Evolutionary conservation across 2,329 filamentous ascomycete species (phyloP), one percentile per base, ranked within the genome.

Genomic region (Rachicladosporium sp.): DNA sequence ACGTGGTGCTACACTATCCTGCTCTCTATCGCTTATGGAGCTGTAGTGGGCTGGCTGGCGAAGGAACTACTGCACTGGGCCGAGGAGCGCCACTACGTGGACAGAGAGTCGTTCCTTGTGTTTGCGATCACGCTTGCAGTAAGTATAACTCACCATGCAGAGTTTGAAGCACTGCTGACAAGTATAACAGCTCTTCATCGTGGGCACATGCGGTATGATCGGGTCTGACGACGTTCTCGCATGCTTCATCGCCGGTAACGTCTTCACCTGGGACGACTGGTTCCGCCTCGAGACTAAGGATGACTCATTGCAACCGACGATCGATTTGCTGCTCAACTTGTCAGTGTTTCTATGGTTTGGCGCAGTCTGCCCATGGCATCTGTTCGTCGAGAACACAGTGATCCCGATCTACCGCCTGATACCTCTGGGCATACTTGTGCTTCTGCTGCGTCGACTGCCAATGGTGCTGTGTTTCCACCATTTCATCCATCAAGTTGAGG

Each of bases 221-320:
- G 87, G 86, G 1, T 89, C 79, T 29, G 87, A 94, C 54, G 88
- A 95, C 54, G 82, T 94, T 1, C 69, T 95, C 5, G 87, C 88
- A 1, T 93, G 86, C 63, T 95, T 95, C 56, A 80, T 94, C 50
- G 88, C 88, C 2, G 88, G 88, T 1, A 94, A 93, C 53, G 76
- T 75, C 1, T 93, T 95, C 50, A 93, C 85, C 0, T 89, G 85
- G 78, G 87, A 93, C 56, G 86, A 93, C 61, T 93, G 85, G 86
- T 95, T 94, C 61, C 80, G 88, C 0, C 67, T 89, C 1, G 83
- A 93, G 59, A 95, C 88, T 0, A 67, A 81, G 50, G 88, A 94
- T 50, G 89, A 95, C 58, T 88, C 83, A 2, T 71, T 95, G n/a
- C 87, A 95, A 56, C 87, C 87, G 0, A 94, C 87, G 0, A 82